Conservation (phyloP, 1,139 yeast species). For the Chernovozyma aurita region DNA sequence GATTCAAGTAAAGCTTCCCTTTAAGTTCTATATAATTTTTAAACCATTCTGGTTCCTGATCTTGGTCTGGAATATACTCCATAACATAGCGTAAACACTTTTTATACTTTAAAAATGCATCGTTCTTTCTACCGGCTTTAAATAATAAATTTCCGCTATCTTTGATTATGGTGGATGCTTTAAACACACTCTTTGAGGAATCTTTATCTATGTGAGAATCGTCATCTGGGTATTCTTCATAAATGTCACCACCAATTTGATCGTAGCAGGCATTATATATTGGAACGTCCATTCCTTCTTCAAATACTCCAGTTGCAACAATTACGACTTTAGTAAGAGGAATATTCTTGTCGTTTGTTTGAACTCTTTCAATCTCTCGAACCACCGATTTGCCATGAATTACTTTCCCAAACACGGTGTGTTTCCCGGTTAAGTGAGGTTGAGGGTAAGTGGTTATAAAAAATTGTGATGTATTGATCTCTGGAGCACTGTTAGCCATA, state of each 20-base stretch:
- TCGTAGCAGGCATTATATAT: constrained; percentile 59
- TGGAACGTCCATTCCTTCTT: constrained; percentile 47
- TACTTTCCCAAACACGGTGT: constrained; percentile 70
- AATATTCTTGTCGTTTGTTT: constrained; percentile 32
- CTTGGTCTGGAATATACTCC: constrained; percentile 68
- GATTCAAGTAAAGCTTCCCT: constrained; percentile 56
- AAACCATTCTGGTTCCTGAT: constrained; percentile 53
- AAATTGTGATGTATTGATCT: constrained; percentile 71
- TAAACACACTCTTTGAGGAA: constrained; percentile 48
- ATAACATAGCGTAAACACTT: constrained; percentile 64
- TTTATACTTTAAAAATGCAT: constrained; percentile 56
- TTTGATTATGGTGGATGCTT: constrained; percentile 53
- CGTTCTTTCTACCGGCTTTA: constrained; percentile 45
- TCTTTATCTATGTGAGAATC: constrained; percentile 56
- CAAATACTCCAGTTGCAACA: constrained; percentile 65
- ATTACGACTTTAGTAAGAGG: constrained; percentile 49
- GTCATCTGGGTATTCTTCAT: constrained; percentile 74
- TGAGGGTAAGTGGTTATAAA: constrained; percentile 70
- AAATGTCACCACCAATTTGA: constrained; percentile 60
- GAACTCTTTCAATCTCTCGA: constrained; percentile 54
- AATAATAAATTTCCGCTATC: constrained; percentile 61
- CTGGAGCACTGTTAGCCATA: constrained; percentile 66
- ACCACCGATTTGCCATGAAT: constrained; percentile 66
- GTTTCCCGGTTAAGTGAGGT: constrained; percentile 71
- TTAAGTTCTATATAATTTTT: constrained; percentile 50